phyloP scores from a whole-genome alignment of 148 eudicot species.

The Cornus controversa region DNA sequence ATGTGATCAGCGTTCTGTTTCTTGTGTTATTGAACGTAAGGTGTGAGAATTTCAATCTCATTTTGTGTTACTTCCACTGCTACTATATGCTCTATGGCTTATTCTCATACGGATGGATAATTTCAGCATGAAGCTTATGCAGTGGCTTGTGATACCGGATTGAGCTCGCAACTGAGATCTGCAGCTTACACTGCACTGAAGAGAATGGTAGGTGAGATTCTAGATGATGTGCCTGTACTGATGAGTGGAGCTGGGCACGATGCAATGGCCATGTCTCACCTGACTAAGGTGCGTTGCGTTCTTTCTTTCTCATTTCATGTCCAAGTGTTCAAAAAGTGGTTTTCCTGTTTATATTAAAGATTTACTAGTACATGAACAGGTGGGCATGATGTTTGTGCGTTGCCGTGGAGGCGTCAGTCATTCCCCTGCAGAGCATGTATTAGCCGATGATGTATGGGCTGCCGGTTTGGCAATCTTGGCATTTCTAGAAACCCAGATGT shows the following conservation, averaged over 20 bases:
- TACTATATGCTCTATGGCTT: neutral
- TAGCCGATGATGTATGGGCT: constrained; percentile 92
- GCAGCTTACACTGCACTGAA: constrained; percentile 66
- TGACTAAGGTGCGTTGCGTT: constrained; percentile 77
- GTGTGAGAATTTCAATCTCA: constrained; percentile 29
- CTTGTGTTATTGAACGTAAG: constrained; percentile 89
- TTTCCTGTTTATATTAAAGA: neutral
- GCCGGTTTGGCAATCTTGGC: constrained; percentile 77
- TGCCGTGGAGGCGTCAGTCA: constrained; percentile 97
- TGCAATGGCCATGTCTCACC: constrained; percentile 99
- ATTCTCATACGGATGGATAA: neutral
- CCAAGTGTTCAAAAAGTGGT: neutral
- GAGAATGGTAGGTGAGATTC: constrained; percentile 56
- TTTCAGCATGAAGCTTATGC: constrained; percentile 93
- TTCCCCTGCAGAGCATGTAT: constrained; percentile 89
- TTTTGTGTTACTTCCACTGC: neutral
- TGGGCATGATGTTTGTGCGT: constrained; percentile 94
- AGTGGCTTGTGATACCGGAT: constrained; percentile 65
- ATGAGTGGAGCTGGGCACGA: constrained; percentile 99
- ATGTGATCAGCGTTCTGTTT: constrained; percentile 82
- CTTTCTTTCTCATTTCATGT: constrained; percentile 3
- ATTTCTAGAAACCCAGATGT: constrained; percentile 67
- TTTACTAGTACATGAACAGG: constrained; percentile 34
- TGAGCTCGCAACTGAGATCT: constrained; percentile 71
- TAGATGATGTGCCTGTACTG: constrained; percentile 65